These are phyloP conservation scores for Boletus rex-veris DNA, from an alignment of 768 basidiomycete species.

Conservation along the genomic window DNA sequence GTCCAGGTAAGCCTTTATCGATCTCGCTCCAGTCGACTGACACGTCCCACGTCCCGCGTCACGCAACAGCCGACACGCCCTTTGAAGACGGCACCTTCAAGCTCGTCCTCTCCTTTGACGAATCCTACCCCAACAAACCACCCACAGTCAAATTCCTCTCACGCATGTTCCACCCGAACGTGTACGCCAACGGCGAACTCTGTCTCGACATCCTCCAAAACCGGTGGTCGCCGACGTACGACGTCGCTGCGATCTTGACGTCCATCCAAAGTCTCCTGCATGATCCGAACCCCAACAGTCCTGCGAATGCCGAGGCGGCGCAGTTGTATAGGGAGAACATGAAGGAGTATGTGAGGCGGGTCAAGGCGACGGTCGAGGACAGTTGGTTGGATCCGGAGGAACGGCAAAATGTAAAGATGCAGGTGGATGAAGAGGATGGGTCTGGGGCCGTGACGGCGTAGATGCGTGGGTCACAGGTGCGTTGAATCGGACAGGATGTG, in stretches of 20 bases:
- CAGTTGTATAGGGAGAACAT: slow-evolving; percentile 96
- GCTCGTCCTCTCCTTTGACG: slow-evolving; percentile 91
- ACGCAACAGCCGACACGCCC: slow-evolving; percentile 80
- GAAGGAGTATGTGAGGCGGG: slow-evolving; percentile 95
- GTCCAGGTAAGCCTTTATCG: slow-evolving; percentile 68
- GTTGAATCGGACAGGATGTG: no score
- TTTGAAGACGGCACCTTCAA: slow-evolving; percentile 99
- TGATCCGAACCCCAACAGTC: slow-evolving; percentile 97
- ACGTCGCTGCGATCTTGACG: slow-evolving; percentile 97
- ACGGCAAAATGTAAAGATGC: slow-evolving; percentile 48
- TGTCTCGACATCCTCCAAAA: slow-evolving; percentile 99
- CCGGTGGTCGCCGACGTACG: slow-evolving; percentile 98
- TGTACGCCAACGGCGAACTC: slow-evolving; percentile 96
- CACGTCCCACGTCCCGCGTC: not conserved
- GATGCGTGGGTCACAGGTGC: no score
- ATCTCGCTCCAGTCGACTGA: not conserved
- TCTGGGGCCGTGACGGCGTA: not conserved
- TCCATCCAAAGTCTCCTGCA: slow-evolving; percentile 94
- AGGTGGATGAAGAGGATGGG: slow-evolving; percentile 32
- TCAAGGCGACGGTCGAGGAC: slow-evolving; percentile 91
- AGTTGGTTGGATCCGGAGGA: slow-evolving; percentile 87
- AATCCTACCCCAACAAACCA: slow-evolving; percentile 98
- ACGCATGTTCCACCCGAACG: slow-evolving; percentile 98
- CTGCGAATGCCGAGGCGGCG: slow-evolving; percentile 97
- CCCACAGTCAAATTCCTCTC: slow-evolving; percentile 97